Percentiles rank a stretch among this genome's conserved stretches.
Conservation (phyloP, 2,329 filamentous ascomycete genomes). For the Phyllosticta citriasiana region DNA sequence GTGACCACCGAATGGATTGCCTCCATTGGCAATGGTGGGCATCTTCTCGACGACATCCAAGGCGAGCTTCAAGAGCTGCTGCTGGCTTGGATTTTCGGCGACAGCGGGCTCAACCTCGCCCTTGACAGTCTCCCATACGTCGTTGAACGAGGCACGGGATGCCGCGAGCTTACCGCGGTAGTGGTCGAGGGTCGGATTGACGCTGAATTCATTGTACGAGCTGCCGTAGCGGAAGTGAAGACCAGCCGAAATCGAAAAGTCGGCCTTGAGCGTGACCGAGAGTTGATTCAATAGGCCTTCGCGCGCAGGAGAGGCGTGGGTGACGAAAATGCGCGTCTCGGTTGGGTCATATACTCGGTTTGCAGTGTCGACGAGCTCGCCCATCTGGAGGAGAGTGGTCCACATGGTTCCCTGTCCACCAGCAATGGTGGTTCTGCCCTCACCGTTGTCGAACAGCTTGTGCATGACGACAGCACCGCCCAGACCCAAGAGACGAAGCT, state of each 20-base stretch:
- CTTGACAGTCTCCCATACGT: slow-evolving; percentile 99
- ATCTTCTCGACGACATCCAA: slow-evolving; percentile 95
- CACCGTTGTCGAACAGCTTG: slow-evolving; percentile 98
- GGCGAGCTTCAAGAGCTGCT: slow-evolving; percentile 83
- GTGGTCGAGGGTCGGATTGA: slow-evolving; percentile 95
- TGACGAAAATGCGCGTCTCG: slow-evolving; percentile 93
- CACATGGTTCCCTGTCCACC: slow-evolving; percentile 99
- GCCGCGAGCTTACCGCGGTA: slow-evolving; percentile 97
- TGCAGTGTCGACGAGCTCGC: slow-evolving; percentile 92
- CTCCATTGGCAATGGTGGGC: slow-evolving; percentile 87
- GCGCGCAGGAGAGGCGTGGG: slow-evolving; percentile 89
- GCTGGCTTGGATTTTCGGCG: slow-evolving; percentile 83
- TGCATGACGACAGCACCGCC: slow-evolving; percentile 98
- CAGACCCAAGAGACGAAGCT: slow-evolving; percentile 84
- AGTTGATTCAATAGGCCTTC: slow-evolving; percentile 97
- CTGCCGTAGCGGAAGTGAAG: slow-evolving; percentile 98
- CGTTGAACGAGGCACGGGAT: slow-evolving; percentile 96
- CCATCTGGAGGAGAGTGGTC: slow-evolving; percentile 97
- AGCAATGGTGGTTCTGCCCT: slow-evolving; percentile 94
- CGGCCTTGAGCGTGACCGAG: slow-evolving; percentile 91
- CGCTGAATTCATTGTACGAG: slow-evolving; percentile 99
- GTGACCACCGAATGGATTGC: slow-evolving; percentile 91
- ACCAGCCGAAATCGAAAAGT: slow-evolving; percentile 95
- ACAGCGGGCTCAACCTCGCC: slow-evolving; percentile 92
- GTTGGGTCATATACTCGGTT: slow-evolving; percentile 98